A percentile compares a stretch with the other conserved stretches of the same genome.
These are phyloP conservation scores for Arbutus unedo DNA, from an alignment of 148 eudicot species.

Conservation along the genomic window DNA sequence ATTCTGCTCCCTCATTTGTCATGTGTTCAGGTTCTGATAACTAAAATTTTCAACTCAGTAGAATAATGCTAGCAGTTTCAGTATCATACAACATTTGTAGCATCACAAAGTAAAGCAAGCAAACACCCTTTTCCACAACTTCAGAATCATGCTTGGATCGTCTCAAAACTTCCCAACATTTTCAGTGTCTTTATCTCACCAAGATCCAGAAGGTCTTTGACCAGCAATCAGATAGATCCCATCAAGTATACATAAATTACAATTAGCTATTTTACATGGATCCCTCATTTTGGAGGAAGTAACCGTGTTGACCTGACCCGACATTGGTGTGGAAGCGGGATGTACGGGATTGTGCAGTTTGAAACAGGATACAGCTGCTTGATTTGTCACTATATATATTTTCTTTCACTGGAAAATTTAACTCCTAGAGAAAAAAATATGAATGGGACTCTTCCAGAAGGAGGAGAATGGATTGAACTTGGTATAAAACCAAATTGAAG, in stretches of 20 bases:
- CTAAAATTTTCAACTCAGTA: background rate
- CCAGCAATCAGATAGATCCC: background rate
- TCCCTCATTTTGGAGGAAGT: background rate
- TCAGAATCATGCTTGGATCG: background rate
- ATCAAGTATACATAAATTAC: background rate
- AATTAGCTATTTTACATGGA: background rate
- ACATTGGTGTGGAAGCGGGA: background rate
- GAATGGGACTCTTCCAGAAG: background rate
- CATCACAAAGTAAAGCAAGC: conserved; percentile 3
- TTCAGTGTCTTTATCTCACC: background rate
- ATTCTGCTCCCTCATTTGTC: no score
- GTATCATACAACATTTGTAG: no score
- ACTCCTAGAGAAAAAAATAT: background rate
- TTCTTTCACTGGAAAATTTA: background rate
- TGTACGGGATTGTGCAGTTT: background rate
- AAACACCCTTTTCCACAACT: background rate
- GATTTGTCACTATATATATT: background rate
- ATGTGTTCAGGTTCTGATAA: no score
- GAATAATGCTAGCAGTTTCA: background rate
- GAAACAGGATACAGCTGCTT: background rate
- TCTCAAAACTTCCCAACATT: background rate
- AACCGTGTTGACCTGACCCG: background rate
- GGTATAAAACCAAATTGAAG: background rate
- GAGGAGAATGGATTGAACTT: background rate
- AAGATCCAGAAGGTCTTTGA: background rate